Evolutionary conservation across 2,329 filamentous ascomycete genomes (phyloP).

Genomic region (Hypoxylon sp.): DNA sequence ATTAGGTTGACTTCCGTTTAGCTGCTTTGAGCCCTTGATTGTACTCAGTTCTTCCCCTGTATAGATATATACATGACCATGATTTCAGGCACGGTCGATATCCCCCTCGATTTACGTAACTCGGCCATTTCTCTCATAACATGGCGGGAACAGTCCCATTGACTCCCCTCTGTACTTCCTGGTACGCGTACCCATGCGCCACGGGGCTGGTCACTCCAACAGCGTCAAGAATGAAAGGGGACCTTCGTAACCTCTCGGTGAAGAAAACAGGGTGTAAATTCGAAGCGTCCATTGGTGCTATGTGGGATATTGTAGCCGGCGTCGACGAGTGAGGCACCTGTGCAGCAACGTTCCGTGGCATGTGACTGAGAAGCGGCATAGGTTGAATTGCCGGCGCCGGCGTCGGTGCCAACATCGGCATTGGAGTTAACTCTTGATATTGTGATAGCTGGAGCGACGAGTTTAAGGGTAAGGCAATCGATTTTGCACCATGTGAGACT

Average conservation of each 20-base stretch:
- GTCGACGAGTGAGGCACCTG: constrained; percentile 1
- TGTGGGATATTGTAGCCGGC: constrained; percentile 15
- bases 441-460: background rate
- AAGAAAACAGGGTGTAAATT: constrained; percentile 83
- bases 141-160: constrained; percentile 54
- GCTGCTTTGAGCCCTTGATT: background rate
- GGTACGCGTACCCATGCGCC: constrained; percentile 73
- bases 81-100: background rate
- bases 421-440: constrained; percentile 4
- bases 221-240: constrained; percentile 59
- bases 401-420: constrained; percentile 21
- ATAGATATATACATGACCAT: background rate
- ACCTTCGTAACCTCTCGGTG: constrained; percentile 72
- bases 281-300: constrained; percentile 62
- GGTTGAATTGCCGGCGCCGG: constrained; percentile 31
- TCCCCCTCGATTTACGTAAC: background rate
- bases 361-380: constrained; percentile 27
- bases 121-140: constrained; percentile 54
- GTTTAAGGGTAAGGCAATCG: constrained; percentile 13
- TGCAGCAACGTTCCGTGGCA: constrained; percentile 7
- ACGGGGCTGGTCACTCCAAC: constrained; percentile 63
- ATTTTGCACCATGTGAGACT: background rate
- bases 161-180: constrained; percentile 58
- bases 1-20: background rate
- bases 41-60: background rate